A percentile compares a stretch with the other conserved stretches of the same genome.
Conservation (phyloP, 805 yeast genomes). For the Candida dendrica region DNA sequence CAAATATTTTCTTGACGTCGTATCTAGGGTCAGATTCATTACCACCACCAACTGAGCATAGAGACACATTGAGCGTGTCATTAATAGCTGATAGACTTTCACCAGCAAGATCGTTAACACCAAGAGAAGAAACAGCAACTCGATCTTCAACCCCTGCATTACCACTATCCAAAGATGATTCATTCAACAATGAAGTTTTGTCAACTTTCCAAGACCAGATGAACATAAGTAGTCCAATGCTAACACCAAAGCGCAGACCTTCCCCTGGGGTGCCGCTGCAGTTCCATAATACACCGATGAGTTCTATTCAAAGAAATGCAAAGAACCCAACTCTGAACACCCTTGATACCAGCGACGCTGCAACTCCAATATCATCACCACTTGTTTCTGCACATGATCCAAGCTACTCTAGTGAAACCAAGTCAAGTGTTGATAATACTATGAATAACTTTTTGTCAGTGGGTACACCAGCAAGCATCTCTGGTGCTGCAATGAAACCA, state of each 20-base stretch:
- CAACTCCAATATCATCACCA: constrained; percentile 55
- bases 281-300: constrained; percentile 40
- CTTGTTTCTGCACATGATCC: constrained; percentile 41
- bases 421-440: constrained; percentile 7
- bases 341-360: constrained; percentile 8
- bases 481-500: constrained; percentile 33
- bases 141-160: constrained; percentile 6
- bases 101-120: constrained; percentile 35
- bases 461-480: constrained; percentile 3
- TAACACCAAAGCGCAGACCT: constrained; percentile 22
- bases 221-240: constrained; percentile 21
- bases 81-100: constrained; percentile 14
- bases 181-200: constrained; percentile 9
- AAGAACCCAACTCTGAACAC: constrained; percentile 3
- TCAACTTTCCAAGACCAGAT: constrained; percentile 16
- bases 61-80: background rate
- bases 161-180: constrained; percentile 3
- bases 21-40: constrained; percentile 33
- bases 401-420: constrained; percentile 18
- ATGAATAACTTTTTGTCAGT: constrained; percentile 21
- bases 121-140: constrained; percentile 33
- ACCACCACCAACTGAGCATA: constrained; percentile 23
- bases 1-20: constrained; percentile 32
- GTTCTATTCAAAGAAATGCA: constrained; percentile 53
- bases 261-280: constrained; percentile 16